Percentiles rank a stretch among this genome's conserved stretches.
These are phyloP conservation scores for Narthecium ossifragum DNA, from an alignment of 106 monocot species.

Conservation along the genomic window DNA sequence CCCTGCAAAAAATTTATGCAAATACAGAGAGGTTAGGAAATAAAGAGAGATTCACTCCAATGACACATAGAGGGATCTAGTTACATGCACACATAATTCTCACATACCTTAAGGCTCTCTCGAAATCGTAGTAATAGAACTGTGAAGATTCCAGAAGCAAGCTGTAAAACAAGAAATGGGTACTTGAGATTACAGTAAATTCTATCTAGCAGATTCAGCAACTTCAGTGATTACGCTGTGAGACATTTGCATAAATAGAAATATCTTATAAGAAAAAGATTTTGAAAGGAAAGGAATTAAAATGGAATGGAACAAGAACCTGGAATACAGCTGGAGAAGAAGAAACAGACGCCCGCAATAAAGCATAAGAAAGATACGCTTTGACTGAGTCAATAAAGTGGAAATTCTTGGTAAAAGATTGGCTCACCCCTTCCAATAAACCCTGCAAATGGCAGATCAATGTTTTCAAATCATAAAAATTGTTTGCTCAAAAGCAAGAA, in stretches of 20 bases:
- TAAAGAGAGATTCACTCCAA: neutral
- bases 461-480: no score
- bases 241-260: neutral
- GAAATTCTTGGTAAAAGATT: constrained; percentile 90
- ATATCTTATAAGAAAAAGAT: constrained; percentile 1
- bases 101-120: constrained; percentile 90
- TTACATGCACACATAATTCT: neutral
- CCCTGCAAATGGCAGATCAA: constrained; percentile 50
- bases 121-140: constrained; percentile 90
- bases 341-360: constrained; percentile 90
- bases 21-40: neutral
- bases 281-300: neutral
- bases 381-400: constrained; percentile 98
- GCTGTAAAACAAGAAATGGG: constrained; percentile 24
- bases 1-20: constrained; percentile 41
- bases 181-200: no score
- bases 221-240: no score
- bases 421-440: constrained; percentile 85
- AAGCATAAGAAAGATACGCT: constrained; percentile 94
- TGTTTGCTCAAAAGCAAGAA: no score
- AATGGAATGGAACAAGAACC: constrained; percentile 29
- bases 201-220: no score
- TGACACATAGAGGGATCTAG: neutral
- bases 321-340: constrained; percentile 82
- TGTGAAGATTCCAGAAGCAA: constrained; percentile 87